Evolutionary conservation across 2,329 filamentous ascomycete species (phyloP), one percentile per base, ranked within the genome.

Genomic region (Microdochium nivale): DNA sequence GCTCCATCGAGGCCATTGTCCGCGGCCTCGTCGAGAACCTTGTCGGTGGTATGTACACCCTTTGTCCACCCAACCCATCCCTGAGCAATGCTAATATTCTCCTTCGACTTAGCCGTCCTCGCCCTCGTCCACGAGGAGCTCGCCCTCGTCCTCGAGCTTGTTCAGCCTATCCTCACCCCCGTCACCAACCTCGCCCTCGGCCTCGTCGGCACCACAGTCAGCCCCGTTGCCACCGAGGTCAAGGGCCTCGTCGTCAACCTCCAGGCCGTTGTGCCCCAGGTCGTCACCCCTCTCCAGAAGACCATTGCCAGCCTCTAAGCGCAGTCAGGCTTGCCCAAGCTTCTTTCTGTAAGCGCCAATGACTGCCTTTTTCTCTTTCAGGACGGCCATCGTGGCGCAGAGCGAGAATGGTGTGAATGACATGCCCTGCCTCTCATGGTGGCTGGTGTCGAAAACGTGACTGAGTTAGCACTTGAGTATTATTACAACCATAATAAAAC

Each of bases 191-290:
- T 30, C 8, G 25, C 25, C 24, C 24, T 30, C 24, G 46, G 46
- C 30, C 30, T 62, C 35, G 52, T 57, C 25, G 49, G 54, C 35
- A 50, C 43, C 16, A 51, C 64, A 19, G 48, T 61, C 2, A 49
- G 50, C 44, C 43, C 55, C 23, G 32, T 63, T 54, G 55, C 62
- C 57, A 57, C 60, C 19, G 61, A 65, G 54, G 56, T 66, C 21
- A 57, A 60, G 52, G 55, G 55, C 51, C 59, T 61, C 49, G 53
- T 65, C 25, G 47, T 52, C 24, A 53, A 56, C 37, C 50, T 61
- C 49, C 27, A 54, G 50, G 54, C 61, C 49, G 49, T 65, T 50
- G 55, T 57, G 32, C 40, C 51, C 2, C 48, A 54, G 25, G 58
- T 57, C 33, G 58, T 62, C 47, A 55, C 52, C 27, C 46, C 48